A percentile compares a stretch with the other conserved stretches of the same genome.
These are phyloP conservation scores for Dryadomyces quercus-mongolicae DNA, from an alignment of 2,329 filamentous ascomycete species.

Conservation along the genomic window DNA sequence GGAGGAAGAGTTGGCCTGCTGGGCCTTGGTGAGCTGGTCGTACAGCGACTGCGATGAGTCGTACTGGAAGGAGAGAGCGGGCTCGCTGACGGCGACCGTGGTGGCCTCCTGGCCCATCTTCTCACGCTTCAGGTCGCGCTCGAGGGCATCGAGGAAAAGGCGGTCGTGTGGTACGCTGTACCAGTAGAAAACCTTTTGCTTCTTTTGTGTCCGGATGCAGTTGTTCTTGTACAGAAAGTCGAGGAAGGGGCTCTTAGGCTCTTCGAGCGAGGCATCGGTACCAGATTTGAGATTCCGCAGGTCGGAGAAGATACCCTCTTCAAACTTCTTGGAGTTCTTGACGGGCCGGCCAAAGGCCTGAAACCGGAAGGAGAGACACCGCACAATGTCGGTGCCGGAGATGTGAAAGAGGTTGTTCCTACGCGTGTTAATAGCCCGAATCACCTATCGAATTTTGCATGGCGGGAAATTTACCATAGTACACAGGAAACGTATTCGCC, in stretches of 20 bases:
- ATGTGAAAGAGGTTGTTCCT: slow-evolving; percentile 98
- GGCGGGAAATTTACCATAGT: slow-evolving; percentile 42
- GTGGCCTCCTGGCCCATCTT: slow-evolving; percentile 99
- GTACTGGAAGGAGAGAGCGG: slow-evolving; percentile 95
- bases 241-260: slow-evolving; percentile 95
- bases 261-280: slow-evolving; percentile 93
- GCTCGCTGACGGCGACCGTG: slow-evolving; percentile 92
- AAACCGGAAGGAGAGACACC: slow-evolving; percentile 95
- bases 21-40: slow-evolving; percentile 97
- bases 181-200: slow-evolving; percentile 99
- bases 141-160: slow-evolving; percentile 91
- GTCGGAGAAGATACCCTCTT: slow-evolving; percentile 98
- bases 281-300: slow-evolving; percentile 96
- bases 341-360: slow-evolving; percentile 96
- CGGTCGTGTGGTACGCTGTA: slow-evolving; percentile 98
- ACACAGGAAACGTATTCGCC: slow-evolving; percentile 99
- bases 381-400: slow-evolving; percentile 95
- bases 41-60: slow-evolving; percentile 98
- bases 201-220: slow-evolving; percentile 99
- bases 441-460: too few relatives aligned
- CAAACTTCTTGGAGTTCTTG: slow-evolving; percentile 99
- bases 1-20: slow-evolving; percentile 96
- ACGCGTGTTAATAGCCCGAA: too few relatives aligned
- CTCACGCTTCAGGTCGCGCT: slow-evolving; percentile 95
- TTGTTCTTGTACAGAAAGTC: slow-evolving; percentile 99